Evolutionary conservation across 2,329 filamentous ascomycete genomes (phyloP).

Genomic region (Pseudonectria buxi): DNA sequence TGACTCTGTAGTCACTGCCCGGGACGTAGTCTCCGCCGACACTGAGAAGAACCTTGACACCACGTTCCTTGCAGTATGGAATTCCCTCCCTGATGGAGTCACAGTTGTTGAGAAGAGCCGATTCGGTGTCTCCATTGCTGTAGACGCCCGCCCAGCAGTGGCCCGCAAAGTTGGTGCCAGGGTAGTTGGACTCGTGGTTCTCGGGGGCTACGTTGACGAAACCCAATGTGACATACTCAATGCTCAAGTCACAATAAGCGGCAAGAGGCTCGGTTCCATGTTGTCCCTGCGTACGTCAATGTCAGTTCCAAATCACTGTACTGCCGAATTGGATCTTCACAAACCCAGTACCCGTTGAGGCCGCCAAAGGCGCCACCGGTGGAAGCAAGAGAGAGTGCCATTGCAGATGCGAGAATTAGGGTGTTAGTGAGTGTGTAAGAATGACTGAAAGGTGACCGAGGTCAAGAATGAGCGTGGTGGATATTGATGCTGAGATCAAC

Average conservation of each 20-base stretch:
- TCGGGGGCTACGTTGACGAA: constrained; percentile 35
- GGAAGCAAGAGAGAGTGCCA: constrained; percentile 20
- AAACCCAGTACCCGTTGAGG: constrained; percentile 37
- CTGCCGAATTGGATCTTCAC: constrained; percentile 1
- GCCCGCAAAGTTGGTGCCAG: constrained; percentile 33
- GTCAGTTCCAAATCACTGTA: too few species aligned
- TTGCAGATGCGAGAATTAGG: constrained; percentile 12
- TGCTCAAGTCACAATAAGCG: constrained; percentile 29
- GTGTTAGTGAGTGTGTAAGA: constrained; percentile 11
- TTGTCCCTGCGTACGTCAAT: constrained; percentile 27
- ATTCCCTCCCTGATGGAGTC: constrained; percentile 32
- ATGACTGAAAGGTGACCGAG: constrained; percentile 30
- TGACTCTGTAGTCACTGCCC: constrained; percentile 28
- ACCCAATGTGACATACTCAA: constrained; percentile 32
- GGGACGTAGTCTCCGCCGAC: constrained; percentile 29
- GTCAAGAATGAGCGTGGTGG: constrained; percentile 26
- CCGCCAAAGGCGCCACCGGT: constrained; percentile 21
- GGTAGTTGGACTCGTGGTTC: constrained; percentile 27
- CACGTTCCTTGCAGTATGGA: constrained; percentile 32
- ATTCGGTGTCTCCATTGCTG: constrained; percentile 15
- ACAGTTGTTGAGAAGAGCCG: constrained; percentile 31
- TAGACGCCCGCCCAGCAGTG: constrained; percentile 29
- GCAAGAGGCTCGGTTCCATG: constrained; percentile 24
- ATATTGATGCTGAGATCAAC: constrained; percentile 25
- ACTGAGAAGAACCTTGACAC: constrained; percentile 37